These are phyloP conservation scores for Pneumocystis canis DNA, from an alignment of 1,139 yeast genomes.

Conservation along the genomic window DNA sequence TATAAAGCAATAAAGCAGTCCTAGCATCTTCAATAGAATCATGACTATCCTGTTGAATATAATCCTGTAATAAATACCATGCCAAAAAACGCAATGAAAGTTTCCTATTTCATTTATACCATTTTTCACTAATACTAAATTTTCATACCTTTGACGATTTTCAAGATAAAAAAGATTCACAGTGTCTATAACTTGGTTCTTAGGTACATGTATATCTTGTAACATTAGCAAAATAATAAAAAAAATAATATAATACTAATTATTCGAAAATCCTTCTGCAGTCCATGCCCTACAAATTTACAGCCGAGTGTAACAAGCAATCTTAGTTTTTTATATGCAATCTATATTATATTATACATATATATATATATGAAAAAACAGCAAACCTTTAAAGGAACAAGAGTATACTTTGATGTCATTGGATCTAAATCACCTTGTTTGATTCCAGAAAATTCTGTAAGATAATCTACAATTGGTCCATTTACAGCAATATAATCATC, in stretches of 20 bases:
- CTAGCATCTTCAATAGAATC: conserved; percentile 94
- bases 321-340: conserved; percentile 83
- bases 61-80: conserved; percentile 55
- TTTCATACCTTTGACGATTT: conserved; percentile 34
- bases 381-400: conserved; percentile 51
- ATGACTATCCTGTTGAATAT: conserved; percentile 85
- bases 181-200: conserved; percentile 75
- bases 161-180: conserved; percentile 62
- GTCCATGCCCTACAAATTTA: conserved; percentile 88
- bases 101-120: conserved; percentile 30
- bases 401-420: conserved; percentile 42
- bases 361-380: neutral
- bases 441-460: conserved; percentile 85
- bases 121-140: neutral
- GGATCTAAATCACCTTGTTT: conserved; percentile 84
- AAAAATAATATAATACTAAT: conserved; percentile 36
- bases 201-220: conserved; percentile 58
- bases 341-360: conserved; percentile 17
- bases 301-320: conserved; percentile 74
- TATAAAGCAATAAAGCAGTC: conserved; percentile 67
- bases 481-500: conserved; percentile 82
- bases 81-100: conserved; percentile 82
- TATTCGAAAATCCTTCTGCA: conserved; percentile 79
- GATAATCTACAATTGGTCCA: conserved; percentile 55
- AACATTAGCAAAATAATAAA: neutral